Evolutionary conservation across 2,329 filamentous ascomycete species (phyloP), one percentile per base, ranked within the genome.

Genomic region (Hypoxylon sp.): DNA sequence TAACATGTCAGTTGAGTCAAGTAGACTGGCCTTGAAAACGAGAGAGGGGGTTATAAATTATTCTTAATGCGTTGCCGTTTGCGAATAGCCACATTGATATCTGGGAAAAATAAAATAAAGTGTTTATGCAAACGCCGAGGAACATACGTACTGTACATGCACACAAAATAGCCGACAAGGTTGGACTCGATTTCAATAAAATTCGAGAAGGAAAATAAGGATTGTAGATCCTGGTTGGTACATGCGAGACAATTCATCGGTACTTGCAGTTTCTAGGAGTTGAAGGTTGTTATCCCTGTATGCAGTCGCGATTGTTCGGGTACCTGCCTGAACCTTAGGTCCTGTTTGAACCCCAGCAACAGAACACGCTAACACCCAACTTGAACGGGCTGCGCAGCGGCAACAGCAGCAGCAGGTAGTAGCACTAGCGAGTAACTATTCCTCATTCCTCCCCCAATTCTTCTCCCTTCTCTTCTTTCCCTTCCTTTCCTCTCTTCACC

Each of bases 41-140:
- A n/a, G n/a, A n/a, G n/a, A n/a, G 17, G 12, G 19, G 15, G 19
- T 31, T 23, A 21, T 38, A 47, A 52, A 48, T 46, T 49, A 30
- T 30, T 37, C 34, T 46, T 40, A 40, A 57, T 44, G 49, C 40
- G 31, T 35, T 47, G 13, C 21, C 25, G 21, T 45, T 43, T 42
- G 43, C 36, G 48, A 52, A 41, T n/a, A n/a, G n/a, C n/a, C n/a
- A n/a, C n/a, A n/a, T n/a, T n/a, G n/a, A n/a, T n/a, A n/a, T n/a
- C n/a, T n/a, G 12, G 35, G 27, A 44, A 30, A 42, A 17, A 31
- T 20, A 19, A 11, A 32, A 23, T 31, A 38, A 17, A 44, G 26
- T 45, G 41, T 53, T 56, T 51, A 59, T 59, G 55, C 55, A 51
- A 43, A 53, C 37, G 35, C 34, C 49, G 32, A 23, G 20, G 17